These are phyloP conservation scores for Malus hybrid DNA, from an alignment of 331 rosid genomes.

Conservation along the genomic window DNA sequence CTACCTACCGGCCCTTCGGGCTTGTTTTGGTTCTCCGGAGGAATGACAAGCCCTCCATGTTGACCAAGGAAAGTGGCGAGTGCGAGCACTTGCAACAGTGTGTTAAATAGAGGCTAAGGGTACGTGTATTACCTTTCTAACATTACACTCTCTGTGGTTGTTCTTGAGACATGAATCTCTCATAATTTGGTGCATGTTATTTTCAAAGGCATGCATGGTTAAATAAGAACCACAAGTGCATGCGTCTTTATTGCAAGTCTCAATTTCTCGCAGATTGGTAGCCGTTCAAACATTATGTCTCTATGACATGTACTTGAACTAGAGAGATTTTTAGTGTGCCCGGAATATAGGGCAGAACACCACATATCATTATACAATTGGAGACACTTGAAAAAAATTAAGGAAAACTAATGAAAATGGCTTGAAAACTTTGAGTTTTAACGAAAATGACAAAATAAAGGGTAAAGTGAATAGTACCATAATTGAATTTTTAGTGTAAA, in stretches of 20 bases:
- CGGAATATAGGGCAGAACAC: accelerated
- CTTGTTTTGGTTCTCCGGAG: neutral
- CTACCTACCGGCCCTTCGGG: neutral
- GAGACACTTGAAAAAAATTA: no score
- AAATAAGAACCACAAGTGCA: neutral
- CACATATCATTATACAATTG: no score
- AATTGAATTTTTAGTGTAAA: no score
- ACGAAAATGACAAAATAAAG: no score
- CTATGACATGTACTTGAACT: neutral
- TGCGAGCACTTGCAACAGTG: no score
- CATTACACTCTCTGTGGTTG: neutral
- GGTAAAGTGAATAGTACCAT: no score
- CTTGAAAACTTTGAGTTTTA: no score
- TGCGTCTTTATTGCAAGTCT: neutral
- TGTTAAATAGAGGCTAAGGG: neutral
- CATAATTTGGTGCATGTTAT: no score
- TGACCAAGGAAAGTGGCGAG: no score
- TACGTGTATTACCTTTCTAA: neutral
- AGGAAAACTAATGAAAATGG: no score
- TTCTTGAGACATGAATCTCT: neutral
- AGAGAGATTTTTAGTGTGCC: no score
- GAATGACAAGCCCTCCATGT: neutral
- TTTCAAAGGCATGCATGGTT: neutral
- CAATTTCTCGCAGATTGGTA: neutral
- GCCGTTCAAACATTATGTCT: neutral